Evolutionary conservation across 495 filamentous ascomycete species (phyloP), one percentile per base, ranked within the genome.

Genomic region (Tuber borchii): DNA sequence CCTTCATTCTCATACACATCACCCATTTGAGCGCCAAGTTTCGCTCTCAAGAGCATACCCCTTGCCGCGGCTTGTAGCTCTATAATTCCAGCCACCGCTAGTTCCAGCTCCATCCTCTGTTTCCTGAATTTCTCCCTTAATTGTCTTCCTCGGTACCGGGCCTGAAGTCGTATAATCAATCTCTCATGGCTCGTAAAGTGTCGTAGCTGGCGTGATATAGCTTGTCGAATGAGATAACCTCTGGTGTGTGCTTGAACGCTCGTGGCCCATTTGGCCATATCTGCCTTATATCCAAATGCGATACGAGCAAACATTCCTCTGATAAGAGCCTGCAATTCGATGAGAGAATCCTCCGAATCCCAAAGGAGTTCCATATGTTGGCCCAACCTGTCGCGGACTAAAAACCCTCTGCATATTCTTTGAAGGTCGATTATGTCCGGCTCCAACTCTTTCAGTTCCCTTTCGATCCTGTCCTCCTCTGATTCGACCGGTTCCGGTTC

Each of bases 281-380:
- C 82, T 20, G 79, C 79, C 48, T 76, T 76, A 42, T 83, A 83
- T n/a, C 72, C 70, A 46, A 79, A 83, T 42, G 75, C 69, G 39
- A 76, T 72, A 43, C 82, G 85, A 0, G 90, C 87, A 87, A 90
- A 93, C 77, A 90, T 89, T 42, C 94, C 96, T 76, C 96, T 89
- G 44, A 97, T 89, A 45, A 89, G 88, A 6, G 94, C 89, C 83
- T 99, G 96, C 42, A 99, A 85, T 56, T 95, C 90, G 45, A 94
- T 83, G 22, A 98, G 85, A 82, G 87, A 85, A 19, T 90, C 88
- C 84, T 99, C 96, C 17, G 88, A 88, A 79, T 96, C 91, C 95
- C 96, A 98, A n/a, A 98, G 86, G 43, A 88, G 83, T 79, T 95
- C 92, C 95, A 98, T 97, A 70, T 87, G 87, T 16, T 91, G 85